These are phyloP conservation scores for Fusarium solani-melongenae DNA, from an alignment of 2,329 filamentous ascomycete genomes.

Conservation along the genomic window DNA sequence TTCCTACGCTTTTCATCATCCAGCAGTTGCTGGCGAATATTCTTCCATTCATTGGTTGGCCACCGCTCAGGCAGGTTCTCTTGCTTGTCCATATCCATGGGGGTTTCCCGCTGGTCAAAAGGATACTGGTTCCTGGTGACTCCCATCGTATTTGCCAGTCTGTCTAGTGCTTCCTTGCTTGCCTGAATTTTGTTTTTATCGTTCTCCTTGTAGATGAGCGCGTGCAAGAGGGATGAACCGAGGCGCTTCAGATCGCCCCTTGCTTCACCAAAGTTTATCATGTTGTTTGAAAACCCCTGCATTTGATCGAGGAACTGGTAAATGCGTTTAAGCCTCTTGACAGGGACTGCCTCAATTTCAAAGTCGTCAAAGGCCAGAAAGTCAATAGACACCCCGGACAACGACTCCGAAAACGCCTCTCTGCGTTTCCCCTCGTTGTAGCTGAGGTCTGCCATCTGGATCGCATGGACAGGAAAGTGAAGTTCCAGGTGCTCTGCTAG, in stretches of 20 bases:
- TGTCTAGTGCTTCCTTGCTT: neutral
- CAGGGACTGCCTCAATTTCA: conserved; percentile 4
- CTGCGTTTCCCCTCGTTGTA: neutral
- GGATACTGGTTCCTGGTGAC: conserved; percentile 17
- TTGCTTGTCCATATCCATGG: conserved; percentile 11
- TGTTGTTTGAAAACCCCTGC: conserved; percentile 17
- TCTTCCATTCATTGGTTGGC: neutral
- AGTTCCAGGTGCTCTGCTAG: conserved; percentile 34
- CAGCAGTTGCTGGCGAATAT: neutral
- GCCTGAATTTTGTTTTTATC: neutral
- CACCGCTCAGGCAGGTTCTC: neutral
- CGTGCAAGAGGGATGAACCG: conserved; percentile 33
- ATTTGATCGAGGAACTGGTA: conserved; percentile 35
- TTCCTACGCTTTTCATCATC: neutral
- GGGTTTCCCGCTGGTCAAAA: conserved; percentile 1
- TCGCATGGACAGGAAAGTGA: neutral
- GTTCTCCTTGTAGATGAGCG: conserved; percentile 27
- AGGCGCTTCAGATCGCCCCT: conserved; percentile 39
- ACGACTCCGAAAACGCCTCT: neutral
- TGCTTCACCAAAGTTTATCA: conserved; percentile 22
- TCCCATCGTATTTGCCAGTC: conserved; percentile 20
- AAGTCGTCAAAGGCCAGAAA: conserved; percentile 33
- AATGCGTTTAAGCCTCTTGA: conserved; percentile 14
- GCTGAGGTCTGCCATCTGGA: neutral
- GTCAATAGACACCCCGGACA: conserved; percentile 13